Conservation (phyloP, 139 green algal genomes). For the Picochlorum sp. region DNA sequence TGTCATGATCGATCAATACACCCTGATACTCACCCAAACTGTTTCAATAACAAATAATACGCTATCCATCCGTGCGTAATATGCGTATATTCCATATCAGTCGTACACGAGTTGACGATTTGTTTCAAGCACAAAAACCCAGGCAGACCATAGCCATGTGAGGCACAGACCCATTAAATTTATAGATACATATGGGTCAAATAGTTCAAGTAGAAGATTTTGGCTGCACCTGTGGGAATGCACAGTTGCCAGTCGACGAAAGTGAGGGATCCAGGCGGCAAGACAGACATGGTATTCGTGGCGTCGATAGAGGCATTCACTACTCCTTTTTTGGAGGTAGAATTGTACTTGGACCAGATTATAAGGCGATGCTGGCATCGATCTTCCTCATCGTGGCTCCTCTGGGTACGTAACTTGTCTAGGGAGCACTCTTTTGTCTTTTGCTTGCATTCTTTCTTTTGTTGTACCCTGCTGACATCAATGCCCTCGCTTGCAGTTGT, state of each 20-base stretch:
- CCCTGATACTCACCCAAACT: no score
- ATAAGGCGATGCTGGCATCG: slow-evolving; percentile 52
- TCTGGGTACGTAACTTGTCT: slow-evolving; percentile 21
- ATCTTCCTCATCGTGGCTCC: slow-evolving; percentile 53
- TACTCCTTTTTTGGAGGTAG: slow-evolving; percentile 30
- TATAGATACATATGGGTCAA: no score
- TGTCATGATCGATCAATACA: no score
- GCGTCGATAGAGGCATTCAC: slow-evolving; percentile 34
- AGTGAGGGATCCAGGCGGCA: no score
- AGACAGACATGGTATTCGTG: background rate
- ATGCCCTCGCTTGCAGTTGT: slow-evolving; percentile 26
- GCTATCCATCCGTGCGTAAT: no score
- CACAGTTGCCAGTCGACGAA: no score
- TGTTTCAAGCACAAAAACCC: no score
- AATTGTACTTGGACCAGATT: slow-evolving; percentile 57
- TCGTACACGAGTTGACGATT: no score
- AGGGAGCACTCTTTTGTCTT: background rate
- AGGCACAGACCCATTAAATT: background rate
- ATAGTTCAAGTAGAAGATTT: no score
- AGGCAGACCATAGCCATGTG: background rate
- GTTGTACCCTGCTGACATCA: background rate
- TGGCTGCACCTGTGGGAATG: no score
- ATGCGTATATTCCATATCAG: no score
- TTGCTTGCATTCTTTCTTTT: background rate
- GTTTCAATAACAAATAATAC: no score